A percentile compares a stretch with the other conserved stretches of the same genome.
These are phyloP conservation scores for Bifiguratus adelaidae DNA, from an alignment of 192 early-diverging fungal species.

Conservation along the genomic window DNA sequence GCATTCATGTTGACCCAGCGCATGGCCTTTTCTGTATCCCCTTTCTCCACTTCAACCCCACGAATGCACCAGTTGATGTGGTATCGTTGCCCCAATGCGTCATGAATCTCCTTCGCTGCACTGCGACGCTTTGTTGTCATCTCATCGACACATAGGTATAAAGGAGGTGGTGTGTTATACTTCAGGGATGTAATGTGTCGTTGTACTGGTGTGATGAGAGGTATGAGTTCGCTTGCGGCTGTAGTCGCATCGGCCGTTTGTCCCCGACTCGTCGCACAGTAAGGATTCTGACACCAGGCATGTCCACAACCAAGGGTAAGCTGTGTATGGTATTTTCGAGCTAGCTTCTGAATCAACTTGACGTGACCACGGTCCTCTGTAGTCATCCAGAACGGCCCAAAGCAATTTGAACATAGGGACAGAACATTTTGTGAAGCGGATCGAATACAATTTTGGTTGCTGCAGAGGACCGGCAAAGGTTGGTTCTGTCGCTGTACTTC, in stretches of 20 bases:
- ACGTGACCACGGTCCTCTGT: constrained; percentile 64
- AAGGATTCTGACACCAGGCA: constrained; percentile 52
- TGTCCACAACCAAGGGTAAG: constrained; percentile 69
- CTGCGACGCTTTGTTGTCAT: constrained; percentile 31
- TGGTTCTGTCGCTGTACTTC: constrained; percentile 49
- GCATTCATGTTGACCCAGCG: constrained; percentile 52
- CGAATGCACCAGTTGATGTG: constrained; percentile 58
- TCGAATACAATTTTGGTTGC: constrained; percentile 64
- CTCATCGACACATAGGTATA: constrained; percentile 58
- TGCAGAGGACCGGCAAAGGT: constrained; percentile 44
- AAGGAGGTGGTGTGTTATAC: constrained; percentile 10
- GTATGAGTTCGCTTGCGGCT: constrained; percentile 43
- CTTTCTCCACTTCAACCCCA: constrained; percentile 40
- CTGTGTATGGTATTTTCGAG: constrained; percentile 62
- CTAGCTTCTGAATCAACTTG: constrained; percentile 63
- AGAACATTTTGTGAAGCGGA: constrained; percentile 38
- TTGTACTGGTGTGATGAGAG: constrained; percentile 35
- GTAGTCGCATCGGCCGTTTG: constrained; percentile 45
- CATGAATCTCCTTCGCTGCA: constrained; percentile 24
- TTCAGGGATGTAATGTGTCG: constrained; percentile 18
- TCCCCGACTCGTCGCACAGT: constrained; percentile 24
- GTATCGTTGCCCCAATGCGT: constrained; percentile 15
- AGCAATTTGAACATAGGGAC: constrained; percentile 65
- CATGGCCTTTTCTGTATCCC: constrained; percentile 35
- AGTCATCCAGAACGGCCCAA: constrained; percentile 71